Conservation (phyloP, 148 eudicot species). For the Selenicereus undatus region DNA sequence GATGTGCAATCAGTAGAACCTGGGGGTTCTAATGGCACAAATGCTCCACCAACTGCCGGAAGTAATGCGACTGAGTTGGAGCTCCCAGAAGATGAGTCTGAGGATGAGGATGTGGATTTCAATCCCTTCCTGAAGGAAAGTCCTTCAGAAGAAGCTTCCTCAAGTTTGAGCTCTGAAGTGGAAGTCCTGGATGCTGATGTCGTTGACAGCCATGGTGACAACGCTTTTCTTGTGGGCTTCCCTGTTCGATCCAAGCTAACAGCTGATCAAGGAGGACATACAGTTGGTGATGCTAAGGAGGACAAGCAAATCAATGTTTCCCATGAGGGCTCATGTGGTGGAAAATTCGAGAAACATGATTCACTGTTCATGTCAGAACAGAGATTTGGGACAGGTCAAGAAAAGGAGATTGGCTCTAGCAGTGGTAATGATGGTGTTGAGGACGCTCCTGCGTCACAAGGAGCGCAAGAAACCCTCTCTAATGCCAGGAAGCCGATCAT, state of each 20-base stretch:
- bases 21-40: not conserved
- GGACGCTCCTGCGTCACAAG: constrained; percentile 29
- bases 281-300: constrained; percentile 29
- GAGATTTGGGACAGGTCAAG: constrained; percentile 29
- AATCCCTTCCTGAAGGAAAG: constrained; percentile 73
- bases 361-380: constrained; percentile 20
- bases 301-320: constrained; percentile 30
- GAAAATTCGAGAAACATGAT: constrained; percentile 27
- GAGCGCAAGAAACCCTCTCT: constrained; percentile 10
- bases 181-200: constrained; percentile 68
- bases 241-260: constrained; percentile 16
- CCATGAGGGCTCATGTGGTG: constrained; percentile 21
- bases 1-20: constrained; percentile 23
- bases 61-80: constrained; percentile 27
- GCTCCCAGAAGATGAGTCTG: constrained; percentile 51
- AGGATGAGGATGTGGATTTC: constrained; percentile 89
- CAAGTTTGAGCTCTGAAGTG: constrained; percentile 85
- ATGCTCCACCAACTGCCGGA: not conserved
- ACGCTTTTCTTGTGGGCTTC: constrained; percentile 14
- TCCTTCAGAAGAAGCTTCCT: constrained; percentile 70
- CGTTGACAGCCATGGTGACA: constrained; percentile 44
- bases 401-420: constrained; percentile 33
- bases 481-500: constrained; percentile 21
- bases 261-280: constrained; percentile 21
- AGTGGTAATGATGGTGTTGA: constrained; percentile 35